Evolutionary conservation across 2,329 filamentous ascomycete species (phyloP).

Genomic region (Akanthomyces lecanii): DNA sequence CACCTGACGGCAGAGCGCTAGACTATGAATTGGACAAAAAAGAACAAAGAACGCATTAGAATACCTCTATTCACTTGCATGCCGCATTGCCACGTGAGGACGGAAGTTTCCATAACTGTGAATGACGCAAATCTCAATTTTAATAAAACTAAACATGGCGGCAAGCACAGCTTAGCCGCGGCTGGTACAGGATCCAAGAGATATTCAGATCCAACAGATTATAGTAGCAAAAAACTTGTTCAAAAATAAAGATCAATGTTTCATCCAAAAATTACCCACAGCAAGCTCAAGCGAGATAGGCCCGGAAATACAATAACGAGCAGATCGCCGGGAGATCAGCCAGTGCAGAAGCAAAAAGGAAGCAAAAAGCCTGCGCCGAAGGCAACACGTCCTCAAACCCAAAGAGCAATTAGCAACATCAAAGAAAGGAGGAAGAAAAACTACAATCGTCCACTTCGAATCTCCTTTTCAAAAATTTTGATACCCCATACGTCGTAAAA

Average conservation of each 20-base stretch:
- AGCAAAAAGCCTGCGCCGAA: background rate
- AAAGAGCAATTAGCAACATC: too few relatives aligned
- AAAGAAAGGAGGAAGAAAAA: background rate
- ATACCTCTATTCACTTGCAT: background rate
- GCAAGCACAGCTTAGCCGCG: conserved; percentile 7
- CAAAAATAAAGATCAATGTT: background rate
- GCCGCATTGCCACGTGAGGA: background rate
- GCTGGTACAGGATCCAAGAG: background rate
- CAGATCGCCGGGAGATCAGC: background rate
- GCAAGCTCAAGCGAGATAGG: background rate
- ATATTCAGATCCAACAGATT: background rate
- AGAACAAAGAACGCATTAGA: conserved; percentile 13
- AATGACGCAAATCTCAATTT: background rate
- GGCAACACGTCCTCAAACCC: background rate
- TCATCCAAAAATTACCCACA: background rate
- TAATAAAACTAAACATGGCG: background rate
- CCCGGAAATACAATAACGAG: background rate
- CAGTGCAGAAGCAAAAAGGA: background rate
- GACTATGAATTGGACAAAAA: conserved; percentile 7
- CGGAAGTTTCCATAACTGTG: background rate
- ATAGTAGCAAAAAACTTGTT: background rate
- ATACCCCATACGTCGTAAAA: conserved; percentile 44
- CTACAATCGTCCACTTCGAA: conserved; percentile 36
- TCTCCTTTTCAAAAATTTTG: conserved; percentile 56
- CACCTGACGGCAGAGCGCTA: conserved; percentile 3